Percentiles rank a stretch among this genome's conserved stretches.
Evolutionary conservation across 225 moss, liverwort and hornwort species (phyloP).

Genomic region (Thuidium tamariscinum): DNA sequence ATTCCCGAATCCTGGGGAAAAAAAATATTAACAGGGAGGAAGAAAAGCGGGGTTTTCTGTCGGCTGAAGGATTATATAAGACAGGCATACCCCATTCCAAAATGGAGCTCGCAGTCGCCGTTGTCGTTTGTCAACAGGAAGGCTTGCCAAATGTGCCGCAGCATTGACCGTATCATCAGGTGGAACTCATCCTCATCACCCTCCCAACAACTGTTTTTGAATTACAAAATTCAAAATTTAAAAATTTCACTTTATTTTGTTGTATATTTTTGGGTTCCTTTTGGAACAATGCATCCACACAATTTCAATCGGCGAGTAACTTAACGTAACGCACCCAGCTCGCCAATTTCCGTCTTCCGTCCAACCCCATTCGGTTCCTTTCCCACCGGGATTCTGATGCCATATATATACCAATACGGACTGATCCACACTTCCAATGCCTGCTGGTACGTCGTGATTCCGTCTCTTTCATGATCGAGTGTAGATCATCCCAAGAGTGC

Average conservation of each 20-base stretch:
- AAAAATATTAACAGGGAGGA: background rate
- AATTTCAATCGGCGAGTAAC: background rate
- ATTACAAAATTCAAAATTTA: no score
- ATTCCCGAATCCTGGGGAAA: no score
- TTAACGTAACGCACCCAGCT: background rate
- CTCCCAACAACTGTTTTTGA: background rate
- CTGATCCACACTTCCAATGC: background rate
- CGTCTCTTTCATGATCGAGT: background rate
- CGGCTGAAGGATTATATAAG: background rate
- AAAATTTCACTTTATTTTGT: background rate
- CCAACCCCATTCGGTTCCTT: no score
- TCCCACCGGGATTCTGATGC: background rate
- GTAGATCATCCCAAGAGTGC: background rate
- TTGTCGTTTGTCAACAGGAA: background rate
- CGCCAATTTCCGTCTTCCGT: background rate
- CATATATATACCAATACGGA: background rate
- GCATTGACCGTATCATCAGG: background rate
- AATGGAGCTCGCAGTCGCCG: background rate
- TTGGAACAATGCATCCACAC: background rate
- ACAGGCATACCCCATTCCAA: background rate
- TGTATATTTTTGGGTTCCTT: background rate
- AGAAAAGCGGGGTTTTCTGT: background rate
- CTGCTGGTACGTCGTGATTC: background rate
- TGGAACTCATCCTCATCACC: background rate
- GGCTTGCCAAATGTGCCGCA: background rate